Percentiles rank a stretch among this genome's conserved stretches.
Conservation (phyloP, 805 yeast genomes). For the Ogataea minuta region DNA sequence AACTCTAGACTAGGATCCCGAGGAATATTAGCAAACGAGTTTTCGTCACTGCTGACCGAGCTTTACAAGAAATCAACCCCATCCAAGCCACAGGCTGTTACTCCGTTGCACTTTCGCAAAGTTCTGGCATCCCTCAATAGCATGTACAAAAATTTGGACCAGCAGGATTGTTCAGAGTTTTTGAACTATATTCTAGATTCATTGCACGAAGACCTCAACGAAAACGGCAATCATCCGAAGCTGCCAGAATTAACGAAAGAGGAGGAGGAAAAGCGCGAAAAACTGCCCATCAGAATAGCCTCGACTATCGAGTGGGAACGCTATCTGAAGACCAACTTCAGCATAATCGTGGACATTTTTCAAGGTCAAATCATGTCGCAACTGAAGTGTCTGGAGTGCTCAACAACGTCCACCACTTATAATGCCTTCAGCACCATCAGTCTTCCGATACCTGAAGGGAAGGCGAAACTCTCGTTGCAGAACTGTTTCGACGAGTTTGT, state of each 20-base stretch:
- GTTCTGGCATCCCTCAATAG: constrained; percentile 65
- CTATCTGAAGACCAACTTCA: constrained; percentile 73
- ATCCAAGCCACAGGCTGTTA: constrained; percentile 36
- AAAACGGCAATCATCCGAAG: constrained; percentile 54
- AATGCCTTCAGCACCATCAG: constrained; percentile 78
- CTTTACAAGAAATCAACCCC: constrained; percentile 44
- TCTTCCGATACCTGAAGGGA: constrained; percentile 67
- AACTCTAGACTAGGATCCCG: constrained; percentile 75
- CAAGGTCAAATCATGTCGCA: constrained; percentile 90
- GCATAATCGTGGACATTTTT: constrained; percentile 75
- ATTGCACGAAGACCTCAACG: constrained; percentile 80
- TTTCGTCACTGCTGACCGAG: constrained; percentile 55
- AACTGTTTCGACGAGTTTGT: constrained; percentile 79
- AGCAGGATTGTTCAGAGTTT: constrained; percentile 86
- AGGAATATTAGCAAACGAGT: constrained; percentile 71
- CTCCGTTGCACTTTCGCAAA: constrained; percentile 64
- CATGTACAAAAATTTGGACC: constrained; percentile 64
- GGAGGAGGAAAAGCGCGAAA: constrained; percentile 73
- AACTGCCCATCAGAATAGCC: constrained; percentile 72
- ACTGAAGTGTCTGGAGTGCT: constrained; percentile 70
- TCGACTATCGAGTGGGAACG: constrained; percentile 92
- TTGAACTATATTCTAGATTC: constrained; percentile 71
- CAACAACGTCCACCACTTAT: constrained; percentile 77
- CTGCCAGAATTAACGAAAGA: constrained; percentile 60
- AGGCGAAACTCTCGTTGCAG: constrained; percentile 37